A percentile compares a stretch with the other conserved stretches of the same genome.
Conservation (phyloP, 495 filamentous ascomycete genomes). For the Annulohypoxylon maeteangense region DNA sequence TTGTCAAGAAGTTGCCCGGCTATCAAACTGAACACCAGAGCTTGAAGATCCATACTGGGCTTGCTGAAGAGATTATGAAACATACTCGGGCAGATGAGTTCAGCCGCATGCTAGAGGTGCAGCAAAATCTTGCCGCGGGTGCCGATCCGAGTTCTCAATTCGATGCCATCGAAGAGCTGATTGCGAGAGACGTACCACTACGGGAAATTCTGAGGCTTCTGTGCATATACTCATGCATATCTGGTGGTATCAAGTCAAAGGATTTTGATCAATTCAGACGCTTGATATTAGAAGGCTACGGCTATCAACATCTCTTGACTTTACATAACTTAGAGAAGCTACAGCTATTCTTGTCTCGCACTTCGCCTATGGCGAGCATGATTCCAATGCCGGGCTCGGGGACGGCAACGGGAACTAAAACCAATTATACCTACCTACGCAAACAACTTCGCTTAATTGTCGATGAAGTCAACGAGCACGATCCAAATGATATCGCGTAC, state of each 20-base stretch:
- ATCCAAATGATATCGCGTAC: constrained; percentile 96
- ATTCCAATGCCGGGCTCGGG: constrained; percentile 70
- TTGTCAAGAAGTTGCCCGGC: constrained; percentile 88
- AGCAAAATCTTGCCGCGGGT: constrained; percentile 95
- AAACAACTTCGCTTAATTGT: constrained; percentile 88
- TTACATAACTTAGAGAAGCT: constrained; percentile 91
- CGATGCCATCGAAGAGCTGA: constrained; percentile 90
- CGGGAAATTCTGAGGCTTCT: constrained; percentile 83
- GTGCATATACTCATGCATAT: constrained; percentile 90
- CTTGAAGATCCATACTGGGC: constrained; percentile 86
- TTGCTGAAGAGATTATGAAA: constrained; percentile 95
- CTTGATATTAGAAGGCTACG: constrained; percentile 90
- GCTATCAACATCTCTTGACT: constrained; percentile 92
- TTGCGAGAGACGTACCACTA: constrained; percentile 83
- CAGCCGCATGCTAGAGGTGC: constrained; percentile 86
- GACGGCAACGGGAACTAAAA: constrained; percentile 71
- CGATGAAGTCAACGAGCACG: constrained; percentile 95
- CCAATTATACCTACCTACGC: constrained; percentile 89
- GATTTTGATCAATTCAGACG: constrained; percentile 91
- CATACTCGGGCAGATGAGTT: constrained; percentile 89
- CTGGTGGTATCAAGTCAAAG: constrained; percentile 84
- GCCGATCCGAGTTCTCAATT: constrained; percentile 88
- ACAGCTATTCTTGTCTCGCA: constrained; percentile 78
- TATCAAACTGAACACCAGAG: constrained; percentile 95
- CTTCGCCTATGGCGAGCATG: constrained; percentile 74